Percentiles rank a stretch among this genome's conserved stretches.
Evolutionary conservation across 2,329 filamentous ascomycete species (phyloP).

Genomic region (Stenocarpella maydis): DNA sequence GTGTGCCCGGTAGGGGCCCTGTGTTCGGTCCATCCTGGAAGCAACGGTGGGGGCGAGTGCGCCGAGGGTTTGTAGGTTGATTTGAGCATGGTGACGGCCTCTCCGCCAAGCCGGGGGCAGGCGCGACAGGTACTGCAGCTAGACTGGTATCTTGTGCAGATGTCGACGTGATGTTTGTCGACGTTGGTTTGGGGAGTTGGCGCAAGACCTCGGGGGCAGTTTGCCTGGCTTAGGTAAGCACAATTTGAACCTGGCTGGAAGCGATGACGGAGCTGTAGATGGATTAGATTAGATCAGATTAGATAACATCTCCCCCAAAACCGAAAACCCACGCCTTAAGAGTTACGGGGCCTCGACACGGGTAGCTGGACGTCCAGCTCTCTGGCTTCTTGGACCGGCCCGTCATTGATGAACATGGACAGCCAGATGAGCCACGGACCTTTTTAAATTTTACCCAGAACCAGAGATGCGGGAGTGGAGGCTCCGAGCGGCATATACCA

Average conservation of each 20-base stretch:
- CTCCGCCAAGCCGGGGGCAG: background rate
- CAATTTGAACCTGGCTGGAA: too few species aligned
- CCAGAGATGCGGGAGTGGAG: too few species aligned
- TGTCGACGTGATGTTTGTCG: background rate
- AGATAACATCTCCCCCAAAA: too few species aligned
- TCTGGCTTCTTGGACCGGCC: too few species aligned
- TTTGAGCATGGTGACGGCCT: conserved; percentile 66
- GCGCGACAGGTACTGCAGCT: background rate
- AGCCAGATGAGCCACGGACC: too few species aligned
- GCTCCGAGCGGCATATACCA: too few species aligned
- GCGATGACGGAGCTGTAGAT: too few species aligned
- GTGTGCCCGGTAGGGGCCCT: conserved; percentile 85
- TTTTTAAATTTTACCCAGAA: too few species aligned
- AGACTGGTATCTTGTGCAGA: background rate
- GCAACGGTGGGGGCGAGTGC: conserved; percentile 65
- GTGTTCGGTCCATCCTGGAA: conserved; percentile 90
- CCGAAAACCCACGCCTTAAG: too few species aligned
- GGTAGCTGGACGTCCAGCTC: too few species aligned
- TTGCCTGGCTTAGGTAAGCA: background rate
- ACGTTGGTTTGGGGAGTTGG: background rate
- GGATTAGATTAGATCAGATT: background rate
- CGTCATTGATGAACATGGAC: too few species aligned
- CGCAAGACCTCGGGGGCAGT: background rate
- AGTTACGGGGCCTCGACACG: too few species aligned
- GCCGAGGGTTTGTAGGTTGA: conserved; percentile 75